Evolutionary conservation across 148 eudicot species (phyloP), one percentile per base, ranked within the genome.

Genomic region (Suaeda aralocaspica): DNA sequence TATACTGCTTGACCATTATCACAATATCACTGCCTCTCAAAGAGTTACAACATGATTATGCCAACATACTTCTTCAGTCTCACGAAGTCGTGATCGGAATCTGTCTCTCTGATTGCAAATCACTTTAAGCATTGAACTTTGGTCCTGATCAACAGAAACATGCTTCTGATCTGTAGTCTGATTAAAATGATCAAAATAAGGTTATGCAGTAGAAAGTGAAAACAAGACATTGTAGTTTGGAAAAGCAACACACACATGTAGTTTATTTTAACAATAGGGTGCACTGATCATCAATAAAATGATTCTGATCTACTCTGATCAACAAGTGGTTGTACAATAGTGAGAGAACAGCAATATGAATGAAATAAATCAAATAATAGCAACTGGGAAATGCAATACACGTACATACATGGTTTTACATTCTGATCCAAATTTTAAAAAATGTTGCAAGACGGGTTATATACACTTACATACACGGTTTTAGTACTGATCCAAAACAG

Each of bases 101-200:
- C 97, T 87, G 77, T 95, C 99, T 76, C 99, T 82, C 82, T 95
- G 99, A 78, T 83, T 91, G 84, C 99, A 95, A 46, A 95, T 95
- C 77, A 95, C 99, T 82, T 89, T 91, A 73, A 95, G 92, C 99
- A 95, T 95, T 62, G 99, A 91, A 84, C 82, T 91, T 57, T 95
- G 99, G 77, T 95, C 99, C 76, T 87, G 89, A 53, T 93, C 98
- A 34, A 81, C 77, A 55, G 90, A 74, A 70, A 70, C 81, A 79
- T 87, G 92, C 79, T 78, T 87, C 74, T 89, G 97, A 80, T 91
- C 96, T 72, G 85, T 64, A 78, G 73, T 84, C 99, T 94, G 85
- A 67, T 80, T n/a, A 66, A 65, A 68, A 50, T 60, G 52, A 68
- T 41, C 59, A 55, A n/a, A n/a, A n/a, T n/a, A n/a, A n/a, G n/a